Percentiles rank a stretch among this genome's conserved stretches.
Evolutionary conservation across 2,329 filamentous ascomycete genomes (phyloP).

Genomic region (Aschersonia sp.): DNA sequence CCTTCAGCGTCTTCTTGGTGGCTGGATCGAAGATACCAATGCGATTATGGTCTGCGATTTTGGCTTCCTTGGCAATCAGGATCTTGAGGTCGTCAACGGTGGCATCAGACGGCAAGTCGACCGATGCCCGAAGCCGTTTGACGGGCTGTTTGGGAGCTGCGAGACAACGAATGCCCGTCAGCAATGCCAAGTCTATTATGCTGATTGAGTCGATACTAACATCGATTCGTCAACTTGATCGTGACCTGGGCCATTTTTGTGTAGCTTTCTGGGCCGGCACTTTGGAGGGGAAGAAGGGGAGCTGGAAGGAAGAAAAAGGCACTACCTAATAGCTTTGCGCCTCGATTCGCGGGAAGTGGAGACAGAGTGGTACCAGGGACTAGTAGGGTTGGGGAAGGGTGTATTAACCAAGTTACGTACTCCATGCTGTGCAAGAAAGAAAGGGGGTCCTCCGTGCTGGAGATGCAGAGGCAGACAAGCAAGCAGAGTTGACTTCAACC

Average conservation of each 20-base stretch:
- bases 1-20: slow-evolving; percentile 48
- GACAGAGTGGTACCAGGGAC: too few species aligned
- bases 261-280: too few species aligned
- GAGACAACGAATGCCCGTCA: neutral
- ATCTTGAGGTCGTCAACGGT: slow-evolving; percentile 48
- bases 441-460: neutral
- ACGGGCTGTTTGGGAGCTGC: slow-evolving; percentile 34
- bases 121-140: slow-evolving; percentile 35
- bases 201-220: slow-evolving; percentile 3
- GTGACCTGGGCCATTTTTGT: slow-evolving; percentile 5
- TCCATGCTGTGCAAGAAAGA: too few species aligned
- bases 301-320: too few species aligned
- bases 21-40: slow-evolving; percentile 47
- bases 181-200: too few species aligned
- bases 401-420: too few species aligned
- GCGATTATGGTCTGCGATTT: slow-evolving; percentile 43
- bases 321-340: too few species aligned
- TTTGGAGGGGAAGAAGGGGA: too few species aligned
- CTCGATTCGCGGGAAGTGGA: too few species aligned
- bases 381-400: too few species aligned
- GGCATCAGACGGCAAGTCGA: slow-evolving; percentile 33
- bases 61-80: slow-evolving; percentile 33
- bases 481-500: neutral
- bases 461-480: neutral
- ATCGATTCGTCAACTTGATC: slow-evolving; percentile 9